Evolutionary conservation across 2,329 filamentous ascomycete genomes (phyloP).

Genomic region (Penicillium vulpinum): DNA sequence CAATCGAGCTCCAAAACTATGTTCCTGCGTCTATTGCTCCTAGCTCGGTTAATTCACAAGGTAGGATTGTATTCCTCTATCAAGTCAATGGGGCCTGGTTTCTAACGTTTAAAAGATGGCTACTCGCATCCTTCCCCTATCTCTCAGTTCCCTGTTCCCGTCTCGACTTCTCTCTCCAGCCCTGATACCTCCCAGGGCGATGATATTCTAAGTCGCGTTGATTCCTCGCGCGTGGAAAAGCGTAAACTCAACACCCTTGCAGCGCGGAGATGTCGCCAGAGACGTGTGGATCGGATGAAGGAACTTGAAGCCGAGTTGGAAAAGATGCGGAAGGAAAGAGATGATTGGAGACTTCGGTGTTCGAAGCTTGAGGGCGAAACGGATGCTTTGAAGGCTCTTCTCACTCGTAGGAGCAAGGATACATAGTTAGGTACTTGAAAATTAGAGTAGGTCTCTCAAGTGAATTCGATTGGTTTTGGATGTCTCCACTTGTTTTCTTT

Average conservation of each 20-base stretch:
- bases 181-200: slow-evolving; percentile 21
- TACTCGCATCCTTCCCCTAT: slow-evolving; percentile 22
- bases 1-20: slow-evolving; percentile 13
- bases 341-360: slow-evolving; percentile 37
- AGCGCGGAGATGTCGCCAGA: slow-evolving; percentile 39
- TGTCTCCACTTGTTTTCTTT: not conserved
- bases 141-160: slow-evolving; percentile 17
- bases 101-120: slow-evolving; percentile 17
- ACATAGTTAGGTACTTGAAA: not conserved
- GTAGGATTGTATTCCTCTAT: slow-evolving; percentile 4
- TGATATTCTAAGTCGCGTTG: slow-evolving; percentile 13
- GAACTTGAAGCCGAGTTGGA: slow-evolving; percentile 37
- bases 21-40: slow-evolving; percentile 11
- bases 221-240: slow-evolving; percentile 31
- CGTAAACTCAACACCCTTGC: slow-evolving; percentile 40
- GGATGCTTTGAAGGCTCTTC: slow-evolving; percentile 33
- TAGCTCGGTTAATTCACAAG: slow-evolving; percentile 22
- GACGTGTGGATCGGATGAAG: slow-evolving; percentile 35
- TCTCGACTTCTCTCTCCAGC: slow-evolving; percentile 19
- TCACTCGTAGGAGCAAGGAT: slow-evolving; percentile 22
- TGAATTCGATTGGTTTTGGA: not conserved
- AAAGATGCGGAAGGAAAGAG: slow-evolving; percentile 33
- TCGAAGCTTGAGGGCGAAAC: slow-evolving; percentile 41
- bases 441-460: slow-evolving; percentile 14
- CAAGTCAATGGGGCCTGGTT: not conserved